Evolutionary conservation across 2,329 filamentous ascomycete genomes (phyloP).

Genomic region (Lasiodiplodia sp.): DNA sequence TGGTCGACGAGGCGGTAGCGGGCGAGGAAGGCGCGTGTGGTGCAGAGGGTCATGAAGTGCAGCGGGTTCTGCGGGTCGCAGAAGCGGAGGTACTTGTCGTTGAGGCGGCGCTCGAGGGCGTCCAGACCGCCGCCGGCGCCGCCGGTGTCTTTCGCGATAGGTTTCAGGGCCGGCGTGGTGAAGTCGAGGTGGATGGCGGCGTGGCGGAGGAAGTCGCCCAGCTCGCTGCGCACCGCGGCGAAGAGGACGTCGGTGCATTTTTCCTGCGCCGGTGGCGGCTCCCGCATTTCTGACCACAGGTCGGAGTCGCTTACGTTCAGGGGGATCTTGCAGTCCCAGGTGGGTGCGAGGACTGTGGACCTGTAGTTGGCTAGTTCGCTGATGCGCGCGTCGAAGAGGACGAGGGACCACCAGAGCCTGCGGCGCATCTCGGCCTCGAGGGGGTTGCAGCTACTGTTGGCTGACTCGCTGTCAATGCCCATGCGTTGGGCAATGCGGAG

Average conservation of each 20-base stretch:
- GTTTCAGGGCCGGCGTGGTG: conserved; percentile 50
- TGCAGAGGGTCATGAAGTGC: conserved; percentile 59
- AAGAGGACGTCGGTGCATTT: conserved; percentile 64
- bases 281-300: conserved; percentile 52
- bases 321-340: conserved; percentile 63
- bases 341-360: conserved; percentile 58
- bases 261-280: conserved; percentile 50
- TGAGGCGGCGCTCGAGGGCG: conserved; percentile 49
- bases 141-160: conserved; percentile 43
- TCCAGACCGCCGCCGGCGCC: conserved; percentile 39
- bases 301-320: conserved; percentile 60
- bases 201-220: conserved; percentile 52
- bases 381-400: conserved; percentile 61
- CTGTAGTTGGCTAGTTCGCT: conserved; percentile 66
- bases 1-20: conserved; percentile 60
- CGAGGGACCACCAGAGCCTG: conserved; percentile 62
- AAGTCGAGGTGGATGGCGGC: conserved; percentile 56
- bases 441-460: conserved; percentile 56
- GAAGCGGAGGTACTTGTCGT: conserved; percentile 52
- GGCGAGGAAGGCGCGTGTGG: conserved; percentile 54
- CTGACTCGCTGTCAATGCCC: conserved; percentile 62
- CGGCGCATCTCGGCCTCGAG: conserved; percentile 64
- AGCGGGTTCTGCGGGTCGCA: conserved; percentile 55
- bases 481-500: conserved; percentile 62
- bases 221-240: conserved; percentile 57